These are phyloP conservation scores for Irpex sp. DNA, from an alignment of 1,284 basidiomycete species.

Conservation along the genomic window DNA sequence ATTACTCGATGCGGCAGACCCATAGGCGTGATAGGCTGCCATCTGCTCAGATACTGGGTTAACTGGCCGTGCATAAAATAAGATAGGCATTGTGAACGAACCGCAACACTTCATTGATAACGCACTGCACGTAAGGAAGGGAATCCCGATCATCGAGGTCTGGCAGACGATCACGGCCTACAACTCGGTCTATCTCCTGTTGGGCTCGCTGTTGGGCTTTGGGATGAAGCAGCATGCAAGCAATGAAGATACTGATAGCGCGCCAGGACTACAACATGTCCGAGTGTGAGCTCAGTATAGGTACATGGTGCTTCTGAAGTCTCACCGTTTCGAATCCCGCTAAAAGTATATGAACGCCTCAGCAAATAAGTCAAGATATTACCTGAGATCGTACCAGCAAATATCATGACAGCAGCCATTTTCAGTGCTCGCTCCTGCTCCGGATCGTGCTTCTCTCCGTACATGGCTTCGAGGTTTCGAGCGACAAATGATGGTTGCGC, in stretches of 20 bases:
- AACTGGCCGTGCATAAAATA: too few relatives aligned
- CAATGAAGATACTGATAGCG: constrained; percentile 8
- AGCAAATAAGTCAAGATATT: neutral
- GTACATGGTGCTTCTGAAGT: neutral
- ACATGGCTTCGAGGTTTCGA: neutral
- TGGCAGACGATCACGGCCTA: constrained; percentile 11
- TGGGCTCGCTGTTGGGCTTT: constrained; percentile 9
- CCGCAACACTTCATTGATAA: constrained; percentile 10
- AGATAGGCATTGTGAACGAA: neutral
- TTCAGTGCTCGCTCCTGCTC: neutral
- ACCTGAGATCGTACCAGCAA: neutral
- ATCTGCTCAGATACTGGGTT: neutral
- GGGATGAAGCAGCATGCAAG: constrained; percentile 12
- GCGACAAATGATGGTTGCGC: constrained; percentile 1
- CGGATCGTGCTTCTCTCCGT: neutral
- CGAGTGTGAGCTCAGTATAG: neutral
- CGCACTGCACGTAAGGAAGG: constrained; percentile 12
- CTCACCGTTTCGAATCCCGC: neutral
- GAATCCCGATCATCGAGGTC: constrained; percentile 12
- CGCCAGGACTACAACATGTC: constrained; percentile 4
- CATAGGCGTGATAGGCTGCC: constrained; percentile 4
- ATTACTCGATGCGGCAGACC: neutral
- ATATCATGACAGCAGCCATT: neutral
- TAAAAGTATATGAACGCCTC: neutral
- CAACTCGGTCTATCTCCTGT: constrained; percentile 11